phyloP scores from a whole-genome alignment of 805 yeast genomes.

The Yamadazyma sp. region DNA sequence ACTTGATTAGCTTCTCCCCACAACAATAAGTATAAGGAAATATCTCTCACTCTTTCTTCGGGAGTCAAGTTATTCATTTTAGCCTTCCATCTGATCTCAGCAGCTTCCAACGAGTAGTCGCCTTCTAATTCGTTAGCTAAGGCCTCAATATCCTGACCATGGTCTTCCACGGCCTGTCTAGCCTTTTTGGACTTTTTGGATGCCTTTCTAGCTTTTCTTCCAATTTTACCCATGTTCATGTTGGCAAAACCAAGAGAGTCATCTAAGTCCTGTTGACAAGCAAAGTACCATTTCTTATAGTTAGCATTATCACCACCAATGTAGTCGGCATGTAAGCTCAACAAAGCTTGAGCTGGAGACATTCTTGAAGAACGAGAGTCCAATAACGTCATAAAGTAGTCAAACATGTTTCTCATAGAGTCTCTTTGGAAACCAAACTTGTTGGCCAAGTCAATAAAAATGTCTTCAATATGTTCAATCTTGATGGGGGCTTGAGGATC shows the following conservation, averaged over 20 bases:
- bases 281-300: conserved; percentile 85
- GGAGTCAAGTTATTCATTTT: conserved; percentile 71
- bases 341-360: conserved; percentile 85
- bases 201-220: conserved; percentile 79
- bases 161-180: conserved; percentile 64
- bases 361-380: conserved; percentile 85
- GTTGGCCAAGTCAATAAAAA: conserved; percentile 78
- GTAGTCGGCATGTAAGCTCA: conserved; percentile 82
- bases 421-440: conserved; percentile 90
- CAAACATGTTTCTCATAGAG: conserved; percentile 89
- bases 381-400: conserved; percentile 79
- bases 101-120: conserved; percentile 77
- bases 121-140: conserved; percentile 74
- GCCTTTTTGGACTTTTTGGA: conserved; percentile 79
- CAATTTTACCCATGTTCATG: conserved; percentile 72
- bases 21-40: conserved; percentile 69
- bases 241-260: conserved; percentile 82
- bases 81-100: conserved; percentile 87
- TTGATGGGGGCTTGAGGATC: conserved; percentile 87
- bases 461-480: conserved; percentile 81
- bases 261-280: conserved; percentile 84
- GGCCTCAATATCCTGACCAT: conserved; percentile 58
- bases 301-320: conserved; percentile 87
- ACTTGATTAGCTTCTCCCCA: conserved; percentile 96
- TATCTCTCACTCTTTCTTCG: conserved; percentile 76